Percentiles rank a stretch among this genome's conserved stretches.
phyloP scores from a whole-genome alignment of 805 yeast species.

The Metschnikowia colocasiae region DNA sequence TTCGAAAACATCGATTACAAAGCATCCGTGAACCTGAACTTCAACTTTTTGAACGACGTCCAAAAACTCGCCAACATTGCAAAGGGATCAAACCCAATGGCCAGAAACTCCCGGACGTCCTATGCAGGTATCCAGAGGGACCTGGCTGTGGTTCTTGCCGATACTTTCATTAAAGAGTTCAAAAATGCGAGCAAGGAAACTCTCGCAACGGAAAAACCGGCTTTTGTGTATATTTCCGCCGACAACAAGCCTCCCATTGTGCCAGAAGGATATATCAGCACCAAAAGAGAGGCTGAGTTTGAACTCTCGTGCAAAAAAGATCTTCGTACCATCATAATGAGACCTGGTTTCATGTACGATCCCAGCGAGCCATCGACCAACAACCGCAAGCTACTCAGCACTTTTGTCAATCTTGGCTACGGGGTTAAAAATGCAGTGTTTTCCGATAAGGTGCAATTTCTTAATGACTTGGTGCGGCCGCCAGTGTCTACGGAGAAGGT shows the following conservation, averaged over 20 bases:
- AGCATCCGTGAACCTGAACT: slow-evolving; percentile 41
- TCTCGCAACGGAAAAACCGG: slow-evolving; percentile 17
- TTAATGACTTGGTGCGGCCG: slow-evolving; percentile 49
- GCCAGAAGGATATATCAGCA: slow-evolving; percentile 66
- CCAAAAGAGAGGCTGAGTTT: slow-evolving; percentile 75
- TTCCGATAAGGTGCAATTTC: slow-evolving; percentile 28
- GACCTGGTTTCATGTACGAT: slow-evolving; percentile 87
- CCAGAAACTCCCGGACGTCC: slow-evolving; percentile 40
- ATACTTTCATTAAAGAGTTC: slow-evolving; percentile 36
- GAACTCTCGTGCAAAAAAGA: slow-evolving; percentile 44
- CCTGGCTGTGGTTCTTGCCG: slow-evolving; percentile 64
- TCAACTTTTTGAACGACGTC: slow-evolving; percentile 31
- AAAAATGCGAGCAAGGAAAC: neutral
- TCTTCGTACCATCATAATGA: slow-evolving; percentile 58
- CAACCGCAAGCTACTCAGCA: slow-evolving; percentile 41
- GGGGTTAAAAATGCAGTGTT: slow-evolving; percentile 43
- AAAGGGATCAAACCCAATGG: slow-evolving; percentile 63
- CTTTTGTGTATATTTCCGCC: slow-evolving; percentile 77
- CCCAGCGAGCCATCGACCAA: slow-evolving; percentile 30
- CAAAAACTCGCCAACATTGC: slow-evolving; percentile 29
- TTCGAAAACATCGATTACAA: slow-evolving; percentile 71
- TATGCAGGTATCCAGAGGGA: slow-evolving; percentile 66
- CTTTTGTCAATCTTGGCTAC: slow-evolving; percentile 39
- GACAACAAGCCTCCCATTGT: slow-evolving; percentile 62
- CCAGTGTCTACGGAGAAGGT: slow-evolving; percentile 66